Conservation (phyloP, 345 rosid genomes). For the Sisymbrium altissimum region DNA sequence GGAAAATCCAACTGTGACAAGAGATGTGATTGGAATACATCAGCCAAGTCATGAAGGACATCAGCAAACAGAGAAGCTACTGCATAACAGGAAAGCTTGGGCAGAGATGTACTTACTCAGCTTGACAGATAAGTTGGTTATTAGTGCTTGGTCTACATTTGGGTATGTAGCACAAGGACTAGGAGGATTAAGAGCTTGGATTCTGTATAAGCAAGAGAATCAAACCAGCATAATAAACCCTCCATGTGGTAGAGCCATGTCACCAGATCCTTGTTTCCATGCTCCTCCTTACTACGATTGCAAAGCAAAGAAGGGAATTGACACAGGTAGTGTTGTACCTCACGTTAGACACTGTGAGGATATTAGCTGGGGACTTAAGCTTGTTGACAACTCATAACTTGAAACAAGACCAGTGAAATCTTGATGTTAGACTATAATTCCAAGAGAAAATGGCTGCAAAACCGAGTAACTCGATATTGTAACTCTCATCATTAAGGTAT, state of each 20-base stretch:
- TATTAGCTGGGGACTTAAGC: conserved; percentile 71
- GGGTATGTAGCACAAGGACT: conserved; percentile 81
- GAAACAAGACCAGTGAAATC: conserved; percentile 9
- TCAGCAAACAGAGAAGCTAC: conserved; percentile 52
- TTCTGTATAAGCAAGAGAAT: conserved; percentile 58
- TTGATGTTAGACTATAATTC: neutral
- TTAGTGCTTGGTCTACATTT: conserved; percentile 75
- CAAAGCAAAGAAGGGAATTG: conserved; percentile 56
- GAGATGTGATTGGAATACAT: conserved; percentile 49
- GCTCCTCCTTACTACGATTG: conserved; percentile 73
- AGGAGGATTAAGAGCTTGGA: conserved; percentile 71
- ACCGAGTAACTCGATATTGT: neutral
- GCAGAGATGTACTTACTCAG: conserved; percentile 73
- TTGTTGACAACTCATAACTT: conserved; percentile 43
- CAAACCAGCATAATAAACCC: conserved; percentile 35
- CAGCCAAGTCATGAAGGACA: conserved; percentile 75
- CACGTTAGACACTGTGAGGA: conserved; percentile 73
- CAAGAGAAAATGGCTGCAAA: neutral
- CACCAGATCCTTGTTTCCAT: conserved; percentile 82
- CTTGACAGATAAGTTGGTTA: conserved; percentile 50
- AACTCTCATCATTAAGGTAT: neutral
- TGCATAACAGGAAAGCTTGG: conserved; percentile 71
- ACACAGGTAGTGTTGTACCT: conserved; percentile 50
- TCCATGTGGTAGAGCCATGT: conserved; percentile 57
- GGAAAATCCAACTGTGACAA: conserved; percentile 56